phyloP scores from a whole-genome alignment of 106 monocot species.

The Triglochin maritima region DNA sequence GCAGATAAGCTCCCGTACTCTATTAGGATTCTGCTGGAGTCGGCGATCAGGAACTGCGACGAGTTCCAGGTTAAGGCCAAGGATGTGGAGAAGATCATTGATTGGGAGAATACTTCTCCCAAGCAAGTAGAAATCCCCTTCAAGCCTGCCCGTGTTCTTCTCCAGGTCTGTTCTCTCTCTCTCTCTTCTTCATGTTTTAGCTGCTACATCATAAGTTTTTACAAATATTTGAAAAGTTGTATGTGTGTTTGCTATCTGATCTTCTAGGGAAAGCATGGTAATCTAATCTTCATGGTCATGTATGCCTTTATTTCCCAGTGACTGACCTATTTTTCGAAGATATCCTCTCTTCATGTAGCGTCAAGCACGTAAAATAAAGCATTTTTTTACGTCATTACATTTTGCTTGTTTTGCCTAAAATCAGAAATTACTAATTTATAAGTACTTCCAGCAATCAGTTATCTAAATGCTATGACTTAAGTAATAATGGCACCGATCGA shows the following conservation, averaged over 20 bases:
- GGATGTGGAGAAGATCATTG: conserved; percentile 96
- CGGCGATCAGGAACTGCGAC: conserved; percentile 94
- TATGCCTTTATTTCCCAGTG: neutral
- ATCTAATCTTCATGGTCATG: too few species aligned
- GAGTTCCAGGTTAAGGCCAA: conserved; percentile 80
- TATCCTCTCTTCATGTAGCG: neutral
- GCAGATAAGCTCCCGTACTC: conserved; percentile 94
- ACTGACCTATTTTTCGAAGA: neutral
- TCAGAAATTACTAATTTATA: too few species aligned
- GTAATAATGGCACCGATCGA: too few species aligned
- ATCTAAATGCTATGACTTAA: too few species aligned
- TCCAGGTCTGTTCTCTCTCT: conserved; percentile 44
- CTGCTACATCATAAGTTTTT: neutral
- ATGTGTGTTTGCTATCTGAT: neutral
- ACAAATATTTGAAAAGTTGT: neutral
- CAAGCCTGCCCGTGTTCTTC: conserved; percentile 96
- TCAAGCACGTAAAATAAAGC: too few species aligned
- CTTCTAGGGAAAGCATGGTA: too few species aligned
- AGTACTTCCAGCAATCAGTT: too few species aligned
- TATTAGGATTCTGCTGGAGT: conserved; percentile 83
- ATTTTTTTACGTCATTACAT: too few species aligned
- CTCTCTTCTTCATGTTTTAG: too few species aligned
- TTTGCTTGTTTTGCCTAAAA: too few species aligned
- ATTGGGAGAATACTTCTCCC: conserved; percentile 91
- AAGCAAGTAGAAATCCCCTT: conserved; percentile 88